Evolutionary conservation across 2,329 filamentous ascomycete genomes (phyloP), one percentile per base, ranked within the genome.

Genomic region (Epichloe sibirici): DNA sequence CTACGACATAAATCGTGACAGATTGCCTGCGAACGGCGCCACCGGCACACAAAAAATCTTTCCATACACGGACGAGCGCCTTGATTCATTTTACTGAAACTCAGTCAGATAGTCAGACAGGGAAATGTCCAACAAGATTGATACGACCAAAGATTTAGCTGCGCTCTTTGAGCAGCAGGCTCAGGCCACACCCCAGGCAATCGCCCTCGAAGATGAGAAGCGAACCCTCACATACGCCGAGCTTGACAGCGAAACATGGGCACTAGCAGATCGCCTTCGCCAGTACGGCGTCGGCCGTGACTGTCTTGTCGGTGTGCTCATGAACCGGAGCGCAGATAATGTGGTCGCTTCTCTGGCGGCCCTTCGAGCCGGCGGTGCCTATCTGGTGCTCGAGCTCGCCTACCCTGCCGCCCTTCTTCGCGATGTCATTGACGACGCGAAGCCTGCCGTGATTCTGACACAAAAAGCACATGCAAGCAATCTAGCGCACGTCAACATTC

Each of bases 281-380:
- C 67, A 71, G 51, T 76, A 83, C 69, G 84, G 85, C 44, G 86
- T 90, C 51, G 77, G 80, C 53, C 82, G 86, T 54, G 86, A 91
- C 66, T 77, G 75, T 58, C 75, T 89, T 17, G 86, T 90, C 35
- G 87, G 87, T 51, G 82, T 91, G 43, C 75, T 90, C 50, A 76
- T 90, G 63, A 83, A 81, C 52, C 81, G 86, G 51, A 88, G 85
- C 64, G 85, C 85, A 48, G 78, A 89, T 68, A 89, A 90, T 67
- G 84, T 91, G 55, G 82, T 90, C 66, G 82, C 86, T 15, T 89
- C 84, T 62, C 73, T 91, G 50, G 87, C 87, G 28, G 81, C 85
- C n/a, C 76, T 90, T 40, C 81, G 85, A 54, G 86, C 87, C 2
- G 87, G 86, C 49, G 87, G 87, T 51, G 87, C 87, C 2, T 91